These are phyloP conservation scores for Rubus idaeus DNA, from an alignment of 306 rosid genomes.

Conservation along the genomic window DNA sequence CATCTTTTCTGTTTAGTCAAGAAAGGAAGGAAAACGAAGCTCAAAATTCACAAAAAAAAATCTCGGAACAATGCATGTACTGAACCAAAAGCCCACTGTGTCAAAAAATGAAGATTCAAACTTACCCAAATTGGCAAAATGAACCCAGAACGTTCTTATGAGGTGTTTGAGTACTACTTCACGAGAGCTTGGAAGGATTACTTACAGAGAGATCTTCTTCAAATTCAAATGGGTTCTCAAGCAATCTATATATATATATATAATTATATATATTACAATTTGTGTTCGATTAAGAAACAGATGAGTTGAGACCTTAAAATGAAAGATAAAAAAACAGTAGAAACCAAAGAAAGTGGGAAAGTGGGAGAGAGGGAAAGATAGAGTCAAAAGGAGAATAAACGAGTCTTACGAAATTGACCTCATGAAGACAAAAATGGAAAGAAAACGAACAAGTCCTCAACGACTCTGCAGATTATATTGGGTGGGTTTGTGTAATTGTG, in stretches of 20 bases:
- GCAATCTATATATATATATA: slow-evolving; percentile 3
- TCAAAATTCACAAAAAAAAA: background rate
- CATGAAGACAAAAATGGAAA: slow-evolving; percentile 8
- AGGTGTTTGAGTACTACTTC: background rate
- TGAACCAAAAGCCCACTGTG: background rate
- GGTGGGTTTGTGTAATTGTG: slow-evolving; percentile 4
- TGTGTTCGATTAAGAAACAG: background rate
- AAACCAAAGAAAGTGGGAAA: background rate
- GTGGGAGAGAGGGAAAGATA: background rate
- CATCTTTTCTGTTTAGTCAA: slow-evolving; percentile 36
- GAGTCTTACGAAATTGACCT: slow-evolving; percentile 4
- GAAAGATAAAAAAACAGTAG: background rate
- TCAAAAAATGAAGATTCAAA: background rate
- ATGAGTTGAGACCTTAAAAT: background rate
- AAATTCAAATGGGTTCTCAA: background rate
- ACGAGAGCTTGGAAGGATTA: slow-evolving; percentile 2
- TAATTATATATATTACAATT: background rate
- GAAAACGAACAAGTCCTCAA: background rate
- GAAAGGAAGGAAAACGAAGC: background rate
- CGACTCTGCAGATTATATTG: background rate
- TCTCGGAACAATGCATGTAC: background rate
- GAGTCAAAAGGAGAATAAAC: background rate
- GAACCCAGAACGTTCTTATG: slow-evolving; percentile 11
- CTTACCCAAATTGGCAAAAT: slow-evolving; percentile 22
- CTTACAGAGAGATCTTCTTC: background rate